Percentiles rank a stretch among this genome's conserved stretches.
Conservation (phyloP, 768 basidiomycete species). For the Mycena venus region DNA sequence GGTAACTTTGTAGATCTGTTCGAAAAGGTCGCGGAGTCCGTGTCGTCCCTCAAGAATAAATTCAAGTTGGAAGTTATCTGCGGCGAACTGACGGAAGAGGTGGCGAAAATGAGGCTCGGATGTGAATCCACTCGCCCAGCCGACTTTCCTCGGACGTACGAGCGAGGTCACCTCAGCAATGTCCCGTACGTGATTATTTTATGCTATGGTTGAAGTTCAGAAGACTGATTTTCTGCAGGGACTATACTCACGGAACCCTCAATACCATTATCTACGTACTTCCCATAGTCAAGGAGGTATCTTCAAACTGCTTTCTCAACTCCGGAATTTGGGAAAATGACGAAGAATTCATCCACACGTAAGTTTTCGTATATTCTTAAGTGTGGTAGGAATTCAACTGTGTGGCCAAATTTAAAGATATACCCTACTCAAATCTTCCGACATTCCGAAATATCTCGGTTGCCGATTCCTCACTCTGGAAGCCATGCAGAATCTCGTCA, state of each 20-base stretch:
- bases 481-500: slow-evolving; percentile 5
- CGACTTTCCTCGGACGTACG: slow-evolving; percentile 1
- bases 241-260: slow-evolving; percentile 22
- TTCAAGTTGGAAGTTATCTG: slow-evolving; percentile 16
- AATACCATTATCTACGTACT: slow-evolving; percentile 13
- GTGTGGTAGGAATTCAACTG: neutral
- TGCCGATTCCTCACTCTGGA: slow-evolving; percentile 2
- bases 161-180: slow-evolving; percentile 14
- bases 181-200: neutral
- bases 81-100: slow-evolving; percentile 15
- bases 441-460: slow-evolving; percentile 18
- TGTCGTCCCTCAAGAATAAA: slow-evolving; percentile 6
- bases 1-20: slow-evolving; percentile 14
- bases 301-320: slow-evolving; percentile 20
- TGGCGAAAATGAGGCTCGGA: slow-evolving; percentile 15
- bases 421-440: slow-evolving; percentile 9
- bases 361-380: neutral
- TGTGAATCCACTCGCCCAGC: slow-evolving; percentile 8
- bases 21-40: neutral
- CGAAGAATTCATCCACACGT: slow-evolving; percentile 25
- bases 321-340: slow-evolving; percentile 7
- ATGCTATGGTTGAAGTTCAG: neutral
- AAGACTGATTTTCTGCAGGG: neutral
- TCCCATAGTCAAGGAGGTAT: slow-evolving; percentile 6
- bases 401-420: neutral